phyloP scores from a whole-genome alignment of 306 rosid species.

The Bauhinia variegata region DNA sequence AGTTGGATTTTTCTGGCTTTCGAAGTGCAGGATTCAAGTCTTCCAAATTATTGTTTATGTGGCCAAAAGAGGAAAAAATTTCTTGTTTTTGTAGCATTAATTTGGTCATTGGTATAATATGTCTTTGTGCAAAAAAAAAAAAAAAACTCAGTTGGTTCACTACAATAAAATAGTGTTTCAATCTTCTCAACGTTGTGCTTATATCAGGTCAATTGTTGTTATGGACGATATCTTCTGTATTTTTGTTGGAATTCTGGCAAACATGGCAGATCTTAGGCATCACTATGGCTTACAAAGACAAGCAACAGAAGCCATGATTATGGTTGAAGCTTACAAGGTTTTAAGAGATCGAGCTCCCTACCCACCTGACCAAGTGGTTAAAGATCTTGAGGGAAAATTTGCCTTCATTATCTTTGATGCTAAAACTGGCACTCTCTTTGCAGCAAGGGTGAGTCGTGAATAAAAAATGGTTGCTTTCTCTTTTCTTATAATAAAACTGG shows the following conservation, averaged over 20 bases:
- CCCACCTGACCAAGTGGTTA: slow-evolving; percentile 68
- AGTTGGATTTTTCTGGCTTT: no score
- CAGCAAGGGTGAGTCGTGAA: slow-evolving; percentile 53
- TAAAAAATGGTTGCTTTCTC: neutral
- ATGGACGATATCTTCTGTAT: slow-evolving; percentile 62
- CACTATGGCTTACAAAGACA: slow-evolving; percentile 62
- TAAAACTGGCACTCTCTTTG: slow-evolving; percentile 41
- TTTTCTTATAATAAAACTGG: no score
- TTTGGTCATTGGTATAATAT: neutral
- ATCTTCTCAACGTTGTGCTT: neutral
- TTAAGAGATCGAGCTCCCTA: slow-evolving; percentile 68
- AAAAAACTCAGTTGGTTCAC: neutral
- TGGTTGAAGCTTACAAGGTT: slow-evolving; percentile 60
- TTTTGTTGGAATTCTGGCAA: slow-evolving; percentile 51
- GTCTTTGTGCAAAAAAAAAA: neutral
- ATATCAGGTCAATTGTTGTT: slow-evolving; percentile 48
- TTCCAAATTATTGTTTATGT: no score
- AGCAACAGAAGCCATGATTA: slow-evolving; percentile 68
- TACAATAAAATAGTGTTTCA: neutral
- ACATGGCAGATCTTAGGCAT: slow-evolving; percentile 51
- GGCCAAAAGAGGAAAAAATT: neutral
- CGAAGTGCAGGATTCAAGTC: no score
- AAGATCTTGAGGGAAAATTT: slow-evolving; percentile 64
- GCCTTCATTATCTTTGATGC: slow-evolving; percentile 63
- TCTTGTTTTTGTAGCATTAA: neutral